These are phyloP conservation scores for Pichia occidentalis DNA, from an alignment of 805 yeast species.

Conservation along the genomic window DNA sequence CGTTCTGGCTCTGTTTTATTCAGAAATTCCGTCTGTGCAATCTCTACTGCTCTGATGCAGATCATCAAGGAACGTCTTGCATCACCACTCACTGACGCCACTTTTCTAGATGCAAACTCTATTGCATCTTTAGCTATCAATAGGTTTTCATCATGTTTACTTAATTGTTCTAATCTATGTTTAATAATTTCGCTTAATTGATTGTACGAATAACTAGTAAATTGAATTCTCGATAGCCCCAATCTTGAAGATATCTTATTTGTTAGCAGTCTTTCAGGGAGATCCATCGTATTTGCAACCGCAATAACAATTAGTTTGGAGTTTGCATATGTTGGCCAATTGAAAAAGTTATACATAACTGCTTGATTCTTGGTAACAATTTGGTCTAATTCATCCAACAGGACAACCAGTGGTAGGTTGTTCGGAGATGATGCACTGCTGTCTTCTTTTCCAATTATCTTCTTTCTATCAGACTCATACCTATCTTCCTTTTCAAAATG, in stretches of 20 bases:
- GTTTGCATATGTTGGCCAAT: slow-evolving; percentile 85
- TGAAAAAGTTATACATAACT: slow-evolving; percentile 91
- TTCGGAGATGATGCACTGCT: too few relatives aligned
- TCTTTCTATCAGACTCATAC: slow-evolving; percentile 6
- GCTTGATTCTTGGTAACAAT: slow-evolving; percentile 74
- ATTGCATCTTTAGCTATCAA: slow-evolving; percentile 64
- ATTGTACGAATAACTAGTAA: slow-evolving; percentile 78
- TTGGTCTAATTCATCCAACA: slow-evolving; percentile 92
- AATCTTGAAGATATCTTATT: slow-evolving; percentile 88
- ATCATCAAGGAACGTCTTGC: slow-evolving; percentile 89
- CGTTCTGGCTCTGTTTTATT: slow-evolving; percentile 26
- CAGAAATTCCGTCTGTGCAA: slow-evolving; percentile 64
- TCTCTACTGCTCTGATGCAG: slow-evolving; percentile 81
- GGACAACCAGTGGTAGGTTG: slow-evolving; percentile 56
- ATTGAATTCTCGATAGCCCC: slow-evolving; percentile 81
- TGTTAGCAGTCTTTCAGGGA: slow-evolving; percentile 82
- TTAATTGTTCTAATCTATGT: slow-evolving; percentile 53
- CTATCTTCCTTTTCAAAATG: slow-evolving; percentile 41
- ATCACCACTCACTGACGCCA: slow-evolving; percentile 95
- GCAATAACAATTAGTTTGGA: slow-evolving; percentile 85
- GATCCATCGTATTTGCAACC: slow-evolving; percentile 95
- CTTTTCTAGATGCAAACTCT: slow-evolving; percentile 87
- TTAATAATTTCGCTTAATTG: slow-evolving; percentile 72
- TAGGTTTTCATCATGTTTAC: slow-evolving; percentile 37
- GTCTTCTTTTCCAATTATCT: too few relatives aligned